Evolutionary conservation across 495 filamentous ascomycete species (phyloP).

Genomic region (Lineolata rhizophorae): DNA sequence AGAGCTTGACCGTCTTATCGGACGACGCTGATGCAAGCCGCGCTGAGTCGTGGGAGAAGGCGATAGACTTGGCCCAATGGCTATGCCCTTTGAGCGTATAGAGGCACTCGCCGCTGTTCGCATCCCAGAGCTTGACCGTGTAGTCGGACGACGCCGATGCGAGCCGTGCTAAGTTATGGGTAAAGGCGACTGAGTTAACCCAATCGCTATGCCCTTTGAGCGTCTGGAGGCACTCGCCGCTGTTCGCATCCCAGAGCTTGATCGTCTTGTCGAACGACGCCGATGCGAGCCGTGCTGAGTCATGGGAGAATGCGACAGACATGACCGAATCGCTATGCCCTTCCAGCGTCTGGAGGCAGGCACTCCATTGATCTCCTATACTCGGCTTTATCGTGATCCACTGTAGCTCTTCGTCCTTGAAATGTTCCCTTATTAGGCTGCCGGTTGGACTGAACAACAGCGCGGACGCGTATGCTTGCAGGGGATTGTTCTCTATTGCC

Average conservation of each 20-base stretch:
- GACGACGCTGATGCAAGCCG: slow-evolving; percentile 5
- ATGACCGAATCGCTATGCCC: slow-evolving; percentile 6
- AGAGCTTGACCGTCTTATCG: slow-evolving; percentile 4
- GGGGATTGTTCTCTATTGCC: slow-evolving; percentile 13
- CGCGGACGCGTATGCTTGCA: slow-evolving; percentile 17
- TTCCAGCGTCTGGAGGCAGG: slow-evolving; percentile 10
- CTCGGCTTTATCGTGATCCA: slow-evolving; percentile 4
- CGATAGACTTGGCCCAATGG: not conserved
- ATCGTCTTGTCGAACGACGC: slow-evolving; percentile 8
- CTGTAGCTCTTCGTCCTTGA: slow-evolving; percentile 4
- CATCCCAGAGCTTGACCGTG: slow-evolving; percentile 8
- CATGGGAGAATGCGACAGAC: slow-evolving; percentile 6
- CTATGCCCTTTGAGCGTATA: slow-evolving; percentile 4
- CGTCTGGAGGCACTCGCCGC: slow-evolving; percentile 2
- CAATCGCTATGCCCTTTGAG: slow-evolving; percentile 1
- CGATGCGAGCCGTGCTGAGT: slow-evolving; percentile 3
- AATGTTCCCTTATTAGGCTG: slow-evolving; percentile 6
- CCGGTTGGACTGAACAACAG: slow-evolving; percentile 16
- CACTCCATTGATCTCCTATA: slow-evolving; percentile 4
- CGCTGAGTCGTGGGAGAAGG: slow-evolving; percentile 5
- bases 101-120: not conserved
- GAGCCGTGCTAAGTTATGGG: slow-evolving; percentile 6
- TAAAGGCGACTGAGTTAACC: slow-evolving; percentile 4
- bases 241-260: slow-evolving; percentile 8
- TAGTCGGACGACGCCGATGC: slow-evolving; percentile 4